Evolutionary conservation across 2,329 filamentous ascomycete species (phyloP), one percentile per base, ranked within the genome.

Genomic region (Fusarium haematococcum): DNA sequence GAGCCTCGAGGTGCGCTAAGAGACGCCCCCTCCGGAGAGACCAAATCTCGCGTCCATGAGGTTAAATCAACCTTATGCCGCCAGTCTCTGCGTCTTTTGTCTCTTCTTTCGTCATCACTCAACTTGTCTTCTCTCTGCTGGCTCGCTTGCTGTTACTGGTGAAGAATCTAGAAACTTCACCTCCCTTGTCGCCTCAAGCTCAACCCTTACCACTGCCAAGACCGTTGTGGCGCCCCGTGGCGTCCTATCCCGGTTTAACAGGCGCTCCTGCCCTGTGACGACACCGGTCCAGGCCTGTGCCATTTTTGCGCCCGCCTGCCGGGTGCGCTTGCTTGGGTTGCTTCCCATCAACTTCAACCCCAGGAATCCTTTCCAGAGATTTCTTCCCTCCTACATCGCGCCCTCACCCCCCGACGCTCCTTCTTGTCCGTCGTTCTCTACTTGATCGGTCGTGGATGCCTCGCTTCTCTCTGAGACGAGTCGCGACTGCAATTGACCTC

Each of bases 251-350:
- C 52, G 35, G 67, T 63, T 62, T 63, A 61, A 37, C 27, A 65
- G 66, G 74, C 58, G 62, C 48, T 60, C 67, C 65, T 69, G 74
- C 74, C 74, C 77, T 79, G 77, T 79, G 77, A 79, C 77, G 77
- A 79, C 77, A 79, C 70, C 62, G 63, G 30, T 50, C 33, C 25
- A 64, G 73, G 70, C 70, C 75, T 74, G 77, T 79, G 74, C 70
- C 68, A 78, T 70, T 79, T 77, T 79, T 45, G 41, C 63, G 45
- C 39, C 63, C 39, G 52, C 37, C 54, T 39, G 65, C 58, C 35
- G 35, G 35, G 14, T 37, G 7, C 35, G 14, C 35, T 18, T 37
- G 59, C 45, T 18, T 50, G 62, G 37, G 35, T 37, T 41, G 43
- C 43, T 27, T 67, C 62, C 48, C 43, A 39, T 61, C 58, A 56